Conservation (phyloP, 228 moss, liverwort and hornwort species). For the Sphagnum fallax region DNA sequence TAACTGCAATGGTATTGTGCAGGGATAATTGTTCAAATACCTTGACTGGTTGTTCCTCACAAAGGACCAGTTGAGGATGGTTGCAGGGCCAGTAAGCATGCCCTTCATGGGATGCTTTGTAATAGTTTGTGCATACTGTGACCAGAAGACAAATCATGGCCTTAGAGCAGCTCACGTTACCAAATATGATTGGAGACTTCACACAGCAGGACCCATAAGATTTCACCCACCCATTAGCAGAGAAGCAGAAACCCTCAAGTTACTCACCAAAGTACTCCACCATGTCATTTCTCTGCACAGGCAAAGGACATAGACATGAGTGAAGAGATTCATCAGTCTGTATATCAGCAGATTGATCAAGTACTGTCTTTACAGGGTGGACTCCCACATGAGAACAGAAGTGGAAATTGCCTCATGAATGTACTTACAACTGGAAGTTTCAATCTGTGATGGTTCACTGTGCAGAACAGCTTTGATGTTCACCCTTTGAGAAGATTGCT, state of each 20-base stretch:
- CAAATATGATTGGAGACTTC: slow-evolving; percentile 91
- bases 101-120: slow-evolving; percentile 62
- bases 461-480: slow-evolving; percentile 63
- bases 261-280: slow-evolving; percentile 69
- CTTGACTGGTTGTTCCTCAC: slow-evolving; percentile 81
- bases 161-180: slow-evolving; percentile 75
- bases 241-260: slow-evolving; percentile 48
- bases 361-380: too few relatives aligned
- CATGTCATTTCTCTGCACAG: slow-evolving; percentile 48
- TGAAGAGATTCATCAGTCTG: too few relatives aligned
- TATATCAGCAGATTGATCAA: too few relatives aligned
- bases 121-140: slow-evolving; percentile 64
- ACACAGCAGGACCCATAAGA: slow-evolving; percentile 70
- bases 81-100: slow-evolving; percentile 66
- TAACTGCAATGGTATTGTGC: neutral
- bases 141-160: slow-evolving; percentile 91
- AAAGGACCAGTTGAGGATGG: slow-evolving; percentile 90
- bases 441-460: too few relatives aligned
- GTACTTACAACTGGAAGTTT: slow-evolving; percentile 17
- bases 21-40: neutral
- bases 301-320: too few relatives aligned
- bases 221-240: slow-evolving; percentile 63
- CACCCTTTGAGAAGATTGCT: slow-evolving; percentile 65
- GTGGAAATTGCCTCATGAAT: too few relatives aligned
- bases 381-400: too few relatives aligned